A percentile compares a stretch with the other conserved stretches of the same genome.
Conservation (phyloP, 2,329 filamentous ascomycete species). For the Akanthomyces muscarius region DNA sequence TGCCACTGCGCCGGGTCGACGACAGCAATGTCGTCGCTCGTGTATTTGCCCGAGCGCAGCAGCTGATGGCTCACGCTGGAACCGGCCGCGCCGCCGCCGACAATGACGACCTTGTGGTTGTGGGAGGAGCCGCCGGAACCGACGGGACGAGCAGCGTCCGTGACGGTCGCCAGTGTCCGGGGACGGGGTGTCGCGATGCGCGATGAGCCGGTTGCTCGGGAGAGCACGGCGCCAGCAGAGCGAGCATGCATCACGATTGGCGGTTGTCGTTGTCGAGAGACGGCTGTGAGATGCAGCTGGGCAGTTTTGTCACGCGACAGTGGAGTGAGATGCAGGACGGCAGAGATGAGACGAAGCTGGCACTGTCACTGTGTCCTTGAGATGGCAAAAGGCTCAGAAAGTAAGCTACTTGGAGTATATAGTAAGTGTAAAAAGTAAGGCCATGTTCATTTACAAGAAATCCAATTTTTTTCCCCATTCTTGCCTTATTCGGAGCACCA, state of each 20-base stretch:
- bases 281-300: neutral
- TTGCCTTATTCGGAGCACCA: slow-evolving; percentile 1
- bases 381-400: neutral
- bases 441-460: slow-evolving; percentile 4
- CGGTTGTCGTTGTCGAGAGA: neutral
- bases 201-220: neutral
- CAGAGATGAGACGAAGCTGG: neutral
- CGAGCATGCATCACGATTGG: neutral
- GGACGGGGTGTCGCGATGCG: neutral
- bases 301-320: neutral
- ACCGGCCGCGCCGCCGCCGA: slow-evolving; percentile 65
- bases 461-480: slow-evolving; percentile 6
- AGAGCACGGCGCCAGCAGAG: neutral
- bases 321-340: neutral
- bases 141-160: neutral
- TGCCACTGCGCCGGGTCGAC: slow-evolving; percentile 61
- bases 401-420: neutral
- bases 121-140: neutral
- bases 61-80: slow-evolving; percentile 65
- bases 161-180: neutral
- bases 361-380: neutral
- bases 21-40: slow-evolving; percentile 57
- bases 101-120: slow-evolving; percentile 60
- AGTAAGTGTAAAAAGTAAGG: neutral
- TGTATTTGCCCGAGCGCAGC: slow-evolving; percentile 53